A percentile compares a stretch with the other conserved stretches of the same genome.
phyloP scores from a whole-genome alignment of 2,329 filamentous ascomycete genomes.

The Plectosphaerella sp. region DNA sequence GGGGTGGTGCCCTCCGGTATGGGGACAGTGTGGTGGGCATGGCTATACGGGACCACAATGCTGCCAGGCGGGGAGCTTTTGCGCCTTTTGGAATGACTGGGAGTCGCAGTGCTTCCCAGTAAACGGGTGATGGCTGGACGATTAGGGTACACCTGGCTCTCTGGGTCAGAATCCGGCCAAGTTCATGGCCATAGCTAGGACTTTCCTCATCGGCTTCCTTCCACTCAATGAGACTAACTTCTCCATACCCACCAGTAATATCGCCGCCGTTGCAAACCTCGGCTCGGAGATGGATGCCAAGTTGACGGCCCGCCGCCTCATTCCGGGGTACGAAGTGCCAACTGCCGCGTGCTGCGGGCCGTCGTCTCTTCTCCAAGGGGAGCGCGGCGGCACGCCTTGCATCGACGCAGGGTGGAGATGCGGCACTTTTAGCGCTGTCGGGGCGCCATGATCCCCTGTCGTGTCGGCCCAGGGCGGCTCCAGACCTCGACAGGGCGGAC shows the following conservation, averaged over 20 bases:
- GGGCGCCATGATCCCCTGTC: neutral
- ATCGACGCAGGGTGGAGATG: neutral
- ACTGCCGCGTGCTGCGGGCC: neutral
- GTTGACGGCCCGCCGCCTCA: neutral
- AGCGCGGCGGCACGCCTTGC: neutral
- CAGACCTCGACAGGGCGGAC: neutral
- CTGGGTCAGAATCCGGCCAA: too few species aligned
- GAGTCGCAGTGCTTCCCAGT: neutral
- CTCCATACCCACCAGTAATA: too few species aligned
- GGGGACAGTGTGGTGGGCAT: neutral
- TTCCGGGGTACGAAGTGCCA: neutral
- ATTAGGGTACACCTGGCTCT: too few species aligned
- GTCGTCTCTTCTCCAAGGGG: neutral
- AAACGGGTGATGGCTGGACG: neutral
- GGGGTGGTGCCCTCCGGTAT: neutral
- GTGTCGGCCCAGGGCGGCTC: neutral
- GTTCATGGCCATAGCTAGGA: too few species aligned
- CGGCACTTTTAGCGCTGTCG: neutral
- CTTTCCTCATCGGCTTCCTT: too few species aligned
- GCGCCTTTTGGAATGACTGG: constrained; percentile 1
- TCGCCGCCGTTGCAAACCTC: too few species aligned
- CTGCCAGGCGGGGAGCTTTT: neutral
- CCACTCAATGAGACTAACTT: too few species aligned
- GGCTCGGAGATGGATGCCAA: too few species aligned
- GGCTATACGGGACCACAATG: neutral